Evolutionary conservation across 257 asterid genomes (phyloP), one percentile per base, ranked within the genome.

Genomic region (Penstemon barbatus): DNA sequence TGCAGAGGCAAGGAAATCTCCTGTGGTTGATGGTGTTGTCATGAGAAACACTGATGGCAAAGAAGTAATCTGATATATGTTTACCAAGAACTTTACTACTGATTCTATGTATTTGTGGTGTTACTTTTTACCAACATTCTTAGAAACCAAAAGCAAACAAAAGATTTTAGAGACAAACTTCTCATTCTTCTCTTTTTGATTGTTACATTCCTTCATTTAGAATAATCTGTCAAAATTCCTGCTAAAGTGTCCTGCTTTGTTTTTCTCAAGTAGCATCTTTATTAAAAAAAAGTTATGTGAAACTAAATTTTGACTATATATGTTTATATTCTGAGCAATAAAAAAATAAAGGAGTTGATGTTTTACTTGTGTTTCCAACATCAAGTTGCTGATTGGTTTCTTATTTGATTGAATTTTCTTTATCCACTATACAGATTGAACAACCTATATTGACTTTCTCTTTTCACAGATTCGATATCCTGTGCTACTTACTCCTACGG

Each of bases 1-100:
- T 76, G 97, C 99, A 44, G 99, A 93, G 83, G 99, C 99, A 46
- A 87, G 99, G 75, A 93, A 93, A 77, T 93, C 99, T 82, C 99
- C 99, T 37, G 99, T 93, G 68, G 99, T 93, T 61, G 99, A 93
- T 77, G 99, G 99, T 7, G 99, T 93, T 78, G 99, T 93, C n/a
- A 90, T 90, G 97, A 83, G 99, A 87, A 90, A 93, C 69, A 95
- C 91, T 60, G 96, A 93, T 71, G 99, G 99, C 61, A 93, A 93
- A 87, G 99, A 93, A 81, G 99, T 73, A 65, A 25, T 12, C 58
- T 63, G 52, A 18, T 57, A 6, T 40, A 9, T 51, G 41, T 48
- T 37, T 44, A 37, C 10, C 53, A 36, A 6, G 44, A 54, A 40
- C 59, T 63, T 57, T 53, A 57, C 25, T 44, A 11, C 42, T 40